Base-by-base conservation (phyloP, 2,329 filamentous ascomycete genomes). In the Aspergillus proliferans region DNA sequence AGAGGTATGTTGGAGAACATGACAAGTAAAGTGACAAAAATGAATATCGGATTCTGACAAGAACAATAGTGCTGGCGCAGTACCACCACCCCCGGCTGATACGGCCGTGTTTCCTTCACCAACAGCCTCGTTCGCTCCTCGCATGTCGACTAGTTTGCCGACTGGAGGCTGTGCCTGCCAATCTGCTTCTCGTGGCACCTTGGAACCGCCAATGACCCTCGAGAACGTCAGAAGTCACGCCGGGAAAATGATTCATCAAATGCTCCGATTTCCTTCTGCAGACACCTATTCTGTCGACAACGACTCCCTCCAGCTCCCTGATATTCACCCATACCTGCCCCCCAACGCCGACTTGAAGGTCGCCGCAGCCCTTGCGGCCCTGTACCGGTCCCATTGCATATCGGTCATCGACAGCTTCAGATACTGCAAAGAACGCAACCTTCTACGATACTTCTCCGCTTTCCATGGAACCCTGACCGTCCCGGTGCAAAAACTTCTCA, bases 401-500 rank as follows among this genome's bases (percentile, higher is more conserved):
- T 96, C 91, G 1, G 79, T 98, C 4, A 87, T 98, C 28, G 93
- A 98, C 69, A 92, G 89, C 59, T 90, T 98, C 53, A 87, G 93
- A 26, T 97, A 88, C 68, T 96, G 92, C 77, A 94, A 93, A 64
- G 89, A 96, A 69, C 95, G 95, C 72, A 92, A 90, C 6, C 95
- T 98, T 67, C 95, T 95, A 66, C 88, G 94, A 57, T 81, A 96
- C 14, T 95, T 94, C 66, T 91, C 87, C 5, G 93, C 92, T 1
- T 97, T 98, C 67, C 89, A 95, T 62, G 93, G 93, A 48, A 97
- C 91, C 2, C 80, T 98, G 60, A 98, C 93, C 0, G 94, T 96
- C 69, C 93, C 93, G 5, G 92, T 97, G 3, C 90, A 96, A 68
- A 96, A 94, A 68, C 74, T 98, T 2, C 86, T 98, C 61, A 84